phyloP scores from a whole-genome alignment of 1,139 yeast species.

The Sugiyamaella japonica region DNA sequence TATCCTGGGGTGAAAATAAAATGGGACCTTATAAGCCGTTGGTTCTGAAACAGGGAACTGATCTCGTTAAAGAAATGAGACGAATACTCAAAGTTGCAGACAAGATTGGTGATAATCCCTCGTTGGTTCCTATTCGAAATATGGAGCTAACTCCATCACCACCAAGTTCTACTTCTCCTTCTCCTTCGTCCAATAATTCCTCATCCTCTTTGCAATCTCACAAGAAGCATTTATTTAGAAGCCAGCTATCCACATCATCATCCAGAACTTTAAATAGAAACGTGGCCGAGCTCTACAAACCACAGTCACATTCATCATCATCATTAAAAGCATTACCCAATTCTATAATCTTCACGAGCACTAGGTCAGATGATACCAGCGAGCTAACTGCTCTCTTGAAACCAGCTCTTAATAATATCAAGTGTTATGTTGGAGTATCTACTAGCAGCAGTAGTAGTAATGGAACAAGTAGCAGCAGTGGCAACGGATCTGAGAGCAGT shows the following conservation, averaged over 20 bases:
- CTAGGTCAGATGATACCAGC: background rate
- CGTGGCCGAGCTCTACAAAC: slow-evolving; percentile 9
- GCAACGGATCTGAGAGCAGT: slow-evolving; percentile 9
- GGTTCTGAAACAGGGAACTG: slow-evolving; percentile 7
- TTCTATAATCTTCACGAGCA: background rate
- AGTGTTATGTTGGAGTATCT: background rate
- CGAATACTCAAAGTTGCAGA: slow-evolving; percentile 3
- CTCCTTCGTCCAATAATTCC: slow-evolving; percentile 8
- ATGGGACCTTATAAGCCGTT: slow-evolving; percentile 14
- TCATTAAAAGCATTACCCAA: background rate
- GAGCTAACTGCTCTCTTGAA: background rate
- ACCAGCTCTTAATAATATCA: slow-evolving; percentile 1
- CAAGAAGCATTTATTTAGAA: slow-evolving; percentile 13
- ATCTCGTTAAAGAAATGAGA: slow-evolving; percentile 7
- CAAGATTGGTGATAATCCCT: slow-evolving; percentile 4
- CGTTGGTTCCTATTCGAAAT: slow-evolving; percentile 7
- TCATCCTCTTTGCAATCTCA: slow-evolving; percentile 4
- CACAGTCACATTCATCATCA: background rate
- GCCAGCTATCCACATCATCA: slow-evolving; percentile 11
- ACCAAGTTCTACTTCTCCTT: slow-evolving; percentile 7
- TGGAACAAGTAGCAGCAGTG: slow-evolving; percentile 12
- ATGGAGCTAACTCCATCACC: slow-evolving; percentile 7
- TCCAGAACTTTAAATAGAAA: slow-evolving; percentile 13
- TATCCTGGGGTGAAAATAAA: slow-evolving; percentile 7
- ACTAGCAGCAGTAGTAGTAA: slow-evolving; percentile 2